Conservation (phyloP, 2,329 filamentous ascomycete species). For the Arthrobotrys megalospora region DNA sequence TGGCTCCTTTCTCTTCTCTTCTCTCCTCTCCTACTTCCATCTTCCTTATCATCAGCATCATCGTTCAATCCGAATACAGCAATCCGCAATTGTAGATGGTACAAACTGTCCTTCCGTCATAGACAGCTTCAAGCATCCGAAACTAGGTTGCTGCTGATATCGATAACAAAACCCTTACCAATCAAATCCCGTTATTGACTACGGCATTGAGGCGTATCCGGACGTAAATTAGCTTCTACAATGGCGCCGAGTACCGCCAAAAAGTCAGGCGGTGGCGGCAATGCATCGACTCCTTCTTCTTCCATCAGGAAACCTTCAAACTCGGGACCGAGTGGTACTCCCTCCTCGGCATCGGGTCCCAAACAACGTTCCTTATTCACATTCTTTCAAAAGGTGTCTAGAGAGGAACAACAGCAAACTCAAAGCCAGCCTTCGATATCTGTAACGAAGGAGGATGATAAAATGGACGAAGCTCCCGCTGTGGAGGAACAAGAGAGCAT, state of each 20-base stretch:
- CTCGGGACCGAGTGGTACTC: constrained; percentile 67
- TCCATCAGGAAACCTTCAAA: constrained; percentile 63
- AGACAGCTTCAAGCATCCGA: constrained; percentile 3
- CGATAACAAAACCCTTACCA: constrained; percentile 21
- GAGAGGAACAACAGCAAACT: constrained; percentile 73
- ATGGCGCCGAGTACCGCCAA: constrained; percentile 66
- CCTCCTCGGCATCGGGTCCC: constrained; percentile 67
- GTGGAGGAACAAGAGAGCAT: constrained; percentile 45
- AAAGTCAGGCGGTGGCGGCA: constrained; percentile 64
- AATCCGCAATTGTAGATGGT: constrained; percentile 42
- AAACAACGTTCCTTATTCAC: constrained; percentile 73
- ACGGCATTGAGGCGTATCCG: constrained; percentile 52
- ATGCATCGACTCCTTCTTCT: constrained; percentile 64
- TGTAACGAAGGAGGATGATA: constrained; percentile 71
- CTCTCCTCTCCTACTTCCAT: constrained; percentile 14
- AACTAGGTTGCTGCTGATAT: constrained; percentile 18
- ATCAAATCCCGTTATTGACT: not conserved
- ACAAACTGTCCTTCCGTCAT: constrained; percentile 8
- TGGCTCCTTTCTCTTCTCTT: not conserved
- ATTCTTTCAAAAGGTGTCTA: constrained; percentile 86
- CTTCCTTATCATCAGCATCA: not conserved
- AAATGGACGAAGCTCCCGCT: constrained; percentile 63
- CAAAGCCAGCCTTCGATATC: constrained; percentile 78
- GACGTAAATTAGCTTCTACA: constrained; percentile 59
- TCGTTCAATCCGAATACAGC: not conserved